Percentiles rank a stretch among this genome's conserved stretches.
phyloP scores from a whole-genome alignment of 192 early-diverging fungal species.

The Coemansia sp. region DNA sequence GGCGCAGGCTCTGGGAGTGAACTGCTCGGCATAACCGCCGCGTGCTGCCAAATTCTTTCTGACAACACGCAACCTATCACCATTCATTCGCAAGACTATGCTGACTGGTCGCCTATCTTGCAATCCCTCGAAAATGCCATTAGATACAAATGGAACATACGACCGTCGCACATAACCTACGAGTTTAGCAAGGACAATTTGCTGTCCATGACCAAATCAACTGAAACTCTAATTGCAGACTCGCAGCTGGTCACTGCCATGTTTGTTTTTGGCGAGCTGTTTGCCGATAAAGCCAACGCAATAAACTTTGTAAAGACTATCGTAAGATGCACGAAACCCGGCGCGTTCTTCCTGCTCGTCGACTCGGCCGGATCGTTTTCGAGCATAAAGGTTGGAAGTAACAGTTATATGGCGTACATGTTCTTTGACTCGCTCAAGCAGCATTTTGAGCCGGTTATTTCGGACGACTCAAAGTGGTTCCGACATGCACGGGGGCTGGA shows the following conservation, averaged over 20 bases:
- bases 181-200: constrained; percentile 63
- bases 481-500: constrained; percentile 63
- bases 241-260: constrained; percentile 80
- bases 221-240: constrained; percentile 53
- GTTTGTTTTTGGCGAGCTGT: constrained; percentile 93
- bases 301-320: constrained; percentile 75
- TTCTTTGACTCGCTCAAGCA: constrained; percentile 77
- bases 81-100: constrained; percentile 62
- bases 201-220: constrained; percentile 50
- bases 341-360: constrained; percentile 70
- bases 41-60: constrained; percentile 35
- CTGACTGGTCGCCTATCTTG: constrained; percentile 62
- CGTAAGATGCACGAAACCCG: constrained; percentile 62
- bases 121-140: constrained; percentile 56
- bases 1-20: constrained; percentile 89
- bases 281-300: constrained; percentile 72
- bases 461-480: constrained; percentile 77
- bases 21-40: constrained; percentile 75
- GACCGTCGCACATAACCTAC: constrained; percentile 51
- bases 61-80: constrained; percentile 19
- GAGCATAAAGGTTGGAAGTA: constrained; percentile 69
- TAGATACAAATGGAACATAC: constrained; percentile 56
- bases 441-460: constrained; percentile 62
- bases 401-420: constrained; percentile 88
- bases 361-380: constrained; percentile 95